phyloP scores from a whole-genome alignment of 2,329 filamentous ascomycete species.

The Verticillium dahliae region DNA sequence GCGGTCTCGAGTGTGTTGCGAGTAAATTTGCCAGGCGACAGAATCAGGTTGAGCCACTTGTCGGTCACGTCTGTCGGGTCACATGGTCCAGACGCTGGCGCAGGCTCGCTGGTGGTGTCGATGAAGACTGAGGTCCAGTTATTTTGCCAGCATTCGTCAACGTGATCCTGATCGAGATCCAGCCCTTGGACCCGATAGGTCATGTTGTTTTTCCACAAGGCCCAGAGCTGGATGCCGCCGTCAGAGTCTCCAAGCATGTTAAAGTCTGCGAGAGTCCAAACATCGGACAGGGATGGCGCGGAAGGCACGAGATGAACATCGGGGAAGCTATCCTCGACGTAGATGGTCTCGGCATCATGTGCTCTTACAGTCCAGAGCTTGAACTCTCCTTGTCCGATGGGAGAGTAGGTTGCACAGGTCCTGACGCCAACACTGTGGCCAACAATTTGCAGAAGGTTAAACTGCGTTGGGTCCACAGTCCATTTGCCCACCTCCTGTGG shows the following conservation, averaged over 20 bases:
- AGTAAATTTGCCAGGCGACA: conserved; percentile 78
- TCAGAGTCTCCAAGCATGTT: conserved; percentile 50
- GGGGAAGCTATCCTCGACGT: conserved; percentile 67
- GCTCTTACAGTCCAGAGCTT: conserved; percentile 82
- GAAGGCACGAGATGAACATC: conserved; percentile 57
- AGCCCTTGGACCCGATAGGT: conserved; percentile 69
- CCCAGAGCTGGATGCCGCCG: conserved; percentile 60
- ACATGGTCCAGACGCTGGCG: conserved; percentile 52
- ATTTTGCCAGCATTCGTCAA: conserved; percentile 54
- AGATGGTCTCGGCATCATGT: conserved; percentile 55
- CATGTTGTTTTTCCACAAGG: conserved; percentile 79
- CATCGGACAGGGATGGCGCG: conserved; percentile 62
- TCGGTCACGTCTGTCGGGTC: conserved; percentile 68
- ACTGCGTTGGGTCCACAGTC: conserved; percentile 71
- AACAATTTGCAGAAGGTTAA: conserved; percentile 68
- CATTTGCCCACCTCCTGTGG: conserved; percentile 66
- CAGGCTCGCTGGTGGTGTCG: conserved; percentile 47
- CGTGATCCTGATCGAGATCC: conserved; percentile 62
- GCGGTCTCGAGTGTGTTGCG: conserved; percentile 76
- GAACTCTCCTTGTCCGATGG: conserved; percentile 81
- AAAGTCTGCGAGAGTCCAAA: conserved; percentile 79
- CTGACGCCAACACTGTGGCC: conserved; percentile 46
- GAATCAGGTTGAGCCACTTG: conserved; percentile 78
- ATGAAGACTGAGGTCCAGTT: conserved; percentile 65
- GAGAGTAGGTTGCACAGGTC: conserved; percentile 75